These are phyloP conservation scores for Pelargonium cotyledonis DNA, from an alignment of 441 rosid genomes.

Conservation along the genomic window DNA sequence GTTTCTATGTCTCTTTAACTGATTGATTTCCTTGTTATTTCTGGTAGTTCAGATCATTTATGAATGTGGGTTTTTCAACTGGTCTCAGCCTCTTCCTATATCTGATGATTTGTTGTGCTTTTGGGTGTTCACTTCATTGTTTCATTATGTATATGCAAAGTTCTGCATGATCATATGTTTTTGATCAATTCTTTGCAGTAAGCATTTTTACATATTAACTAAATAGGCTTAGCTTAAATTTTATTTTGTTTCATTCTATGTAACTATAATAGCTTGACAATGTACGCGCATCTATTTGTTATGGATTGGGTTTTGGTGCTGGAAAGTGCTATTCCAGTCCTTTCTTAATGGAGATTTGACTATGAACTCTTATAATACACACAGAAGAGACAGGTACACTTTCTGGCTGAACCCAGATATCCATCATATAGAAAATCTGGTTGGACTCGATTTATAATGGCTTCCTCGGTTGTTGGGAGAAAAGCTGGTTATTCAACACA, in stretches of 20 bases:
- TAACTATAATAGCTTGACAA: not conserved
- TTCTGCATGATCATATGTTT: not conserved
- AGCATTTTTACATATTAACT: not conserved
- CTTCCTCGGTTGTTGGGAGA: conserved; percentile 34
- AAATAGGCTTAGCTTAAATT: not conserved
- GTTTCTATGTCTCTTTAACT: not conserved
- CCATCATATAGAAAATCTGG: conserved; percentile 26
- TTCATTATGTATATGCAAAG: not conserved
- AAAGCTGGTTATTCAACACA: conserved; percentile 39
- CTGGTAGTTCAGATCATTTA: not conserved
- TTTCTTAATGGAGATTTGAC: conserved; percentile 9
- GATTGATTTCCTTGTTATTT: not conserved
- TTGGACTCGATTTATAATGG: conserved; percentile 40
- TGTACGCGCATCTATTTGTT: not conserved
- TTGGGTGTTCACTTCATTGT: not conserved
- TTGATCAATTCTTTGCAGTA: not conserved
- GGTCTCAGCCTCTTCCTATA: not conserved
- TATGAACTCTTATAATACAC: conserved; percentile 9
- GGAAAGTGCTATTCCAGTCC: not conserved
- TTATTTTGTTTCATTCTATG: not conserved
- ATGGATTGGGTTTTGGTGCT: not conserved
- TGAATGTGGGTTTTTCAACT: not conserved
- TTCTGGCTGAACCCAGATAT: conserved; percentile 22
- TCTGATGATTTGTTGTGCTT: too few relatives aligned
- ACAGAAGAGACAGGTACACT: conserved; percentile 42